phyloP scores from a whole-genome alignment of 2,329 filamentous ascomycete genomes.

The Orbilia ellipsospora region DNA sequence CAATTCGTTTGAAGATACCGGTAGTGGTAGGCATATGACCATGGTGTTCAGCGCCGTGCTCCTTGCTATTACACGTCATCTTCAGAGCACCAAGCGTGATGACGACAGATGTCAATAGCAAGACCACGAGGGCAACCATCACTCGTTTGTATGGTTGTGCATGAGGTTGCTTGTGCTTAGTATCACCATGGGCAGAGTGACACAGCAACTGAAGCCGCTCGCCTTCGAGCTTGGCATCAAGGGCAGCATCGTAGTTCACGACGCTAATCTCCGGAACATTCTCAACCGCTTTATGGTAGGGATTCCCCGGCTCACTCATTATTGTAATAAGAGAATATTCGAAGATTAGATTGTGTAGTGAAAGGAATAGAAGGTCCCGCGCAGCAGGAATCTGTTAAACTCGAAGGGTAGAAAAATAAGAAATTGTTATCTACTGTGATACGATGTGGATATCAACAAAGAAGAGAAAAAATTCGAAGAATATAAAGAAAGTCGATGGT shows the following conservation, averaged over 20 bases:
- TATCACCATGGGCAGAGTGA: conserved; percentile 7
- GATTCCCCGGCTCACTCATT: no score
- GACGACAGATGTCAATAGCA: conserved; percentile 23
- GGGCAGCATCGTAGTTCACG: conserved; percentile 10
- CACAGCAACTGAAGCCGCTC: conserved; percentile 25
- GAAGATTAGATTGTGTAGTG: neutral
- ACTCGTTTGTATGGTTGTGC: conserved; percentile 20
- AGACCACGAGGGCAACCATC: conserved; percentile 4
- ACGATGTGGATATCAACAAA: no score
- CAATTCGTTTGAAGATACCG: conserved; percentile 14
- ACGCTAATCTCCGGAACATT: conserved; percentile 43
- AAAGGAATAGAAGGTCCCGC: neutral
- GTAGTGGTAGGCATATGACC: neutral
- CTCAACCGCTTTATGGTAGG: neutral
- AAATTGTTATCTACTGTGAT: no score
- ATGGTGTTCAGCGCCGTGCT: neutral
- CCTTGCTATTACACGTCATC: conserved; percentile 7
- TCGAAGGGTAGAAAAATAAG: no score
- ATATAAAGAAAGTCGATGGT: no score
- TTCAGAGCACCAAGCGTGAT: conserved; percentile 33
- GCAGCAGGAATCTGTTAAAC: no score
- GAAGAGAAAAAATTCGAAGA: no score
- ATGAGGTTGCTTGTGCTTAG: conserved; percentile 13
- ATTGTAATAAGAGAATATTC: neutral
- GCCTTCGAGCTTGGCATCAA: conserved; percentile 24